Evolutionary conservation across 306 rosid genomes (phyloP).

Genomic region (Heteromeles arbutifolia): DNA sequence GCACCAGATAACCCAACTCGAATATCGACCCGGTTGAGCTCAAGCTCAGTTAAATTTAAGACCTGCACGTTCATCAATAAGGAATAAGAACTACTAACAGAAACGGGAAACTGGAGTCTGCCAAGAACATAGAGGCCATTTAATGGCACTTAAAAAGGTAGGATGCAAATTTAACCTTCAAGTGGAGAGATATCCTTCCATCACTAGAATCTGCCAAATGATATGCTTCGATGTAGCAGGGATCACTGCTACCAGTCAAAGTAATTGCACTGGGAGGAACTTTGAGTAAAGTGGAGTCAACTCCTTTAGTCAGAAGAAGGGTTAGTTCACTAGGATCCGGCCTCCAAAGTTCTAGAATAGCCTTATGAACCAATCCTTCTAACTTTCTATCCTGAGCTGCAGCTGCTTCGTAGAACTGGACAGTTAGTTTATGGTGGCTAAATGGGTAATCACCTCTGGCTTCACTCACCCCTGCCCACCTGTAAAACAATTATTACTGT

Average conservation of each 20-base stretch:
- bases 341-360: constrained; percentile 96
- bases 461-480: constrained; percentile 92
- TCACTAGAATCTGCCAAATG: constrained; percentile 91
- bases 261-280: constrained; percentile 95
- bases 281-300: constrained; percentile 81
- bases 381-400: constrained; percentile 98
- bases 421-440: constrained; percentile 99
- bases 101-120: not conserved
- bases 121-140: not conserved
- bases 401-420: constrained; percentile 92
- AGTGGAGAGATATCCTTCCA: constrained; percentile 85
- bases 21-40: constrained; percentile 88
- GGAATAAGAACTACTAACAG: constrained; percentile 7
- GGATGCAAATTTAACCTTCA: constrained; percentile 55
- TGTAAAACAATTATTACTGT: constrained; percentile 28
- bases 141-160: not conserved
- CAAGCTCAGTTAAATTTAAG: constrained; percentile 91
- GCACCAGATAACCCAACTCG: constrained; percentile 95
- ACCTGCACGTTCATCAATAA: constrained; percentile 54
- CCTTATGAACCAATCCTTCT: constrained; percentile 98
- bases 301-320: constrained; percentile 84
- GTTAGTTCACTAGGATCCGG: constrained; percentile 93
- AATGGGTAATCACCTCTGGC: constrained; percentile 99
- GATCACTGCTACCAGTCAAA: constrained; percentile 97
- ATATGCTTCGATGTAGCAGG: constrained; percentile 94